Conservation (phyloP, 371 early-diverging fungal genomes). For the Gilbertella persicaria region DNA sequence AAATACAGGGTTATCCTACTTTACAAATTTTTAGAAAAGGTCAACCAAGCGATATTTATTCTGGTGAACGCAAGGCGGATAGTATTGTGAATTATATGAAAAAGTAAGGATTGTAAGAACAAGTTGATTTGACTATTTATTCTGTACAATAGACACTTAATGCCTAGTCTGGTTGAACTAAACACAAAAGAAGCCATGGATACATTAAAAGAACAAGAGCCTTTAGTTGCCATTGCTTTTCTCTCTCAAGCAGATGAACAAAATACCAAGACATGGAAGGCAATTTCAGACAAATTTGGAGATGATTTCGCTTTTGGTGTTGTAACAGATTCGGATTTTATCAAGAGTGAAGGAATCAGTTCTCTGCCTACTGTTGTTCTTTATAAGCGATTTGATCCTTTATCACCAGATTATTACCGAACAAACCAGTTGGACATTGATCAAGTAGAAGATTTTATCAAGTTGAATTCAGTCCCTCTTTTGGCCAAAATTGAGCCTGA, state of each 20-base stretch:
- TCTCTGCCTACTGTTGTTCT: slow-evolving; percentile 54
- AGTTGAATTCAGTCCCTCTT: slow-evolving; percentile 69
- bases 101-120: slow-evolving; percentile 52
- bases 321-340: slow-evolving; percentile 46
- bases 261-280: slow-evolving; percentile 50
- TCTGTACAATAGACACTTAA: slow-evolving; percentile 43
- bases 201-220: slow-evolving; percentile 71
- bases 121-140: neutral
- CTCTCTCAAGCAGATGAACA: slow-evolving; percentile 58
- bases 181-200: slow-evolving; percentile 43
- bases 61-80: slow-evolving; percentile 72
- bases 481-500: slow-evolving; percentile 81
- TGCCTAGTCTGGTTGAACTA: slow-evolving; percentile 62
- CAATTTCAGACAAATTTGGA: slow-evolving; percentile 65
- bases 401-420: slow-evolving; percentile 66
- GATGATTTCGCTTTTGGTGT: slow-evolving; percentile 80
- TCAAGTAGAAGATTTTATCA: slow-evolving; percentile 52
- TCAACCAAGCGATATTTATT: slow-evolving; percentile 45
- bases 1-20: slow-evolving; percentile 72
- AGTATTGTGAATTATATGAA: slow-evolving; percentile 81
- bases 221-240: slow-evolving; percentile 83
- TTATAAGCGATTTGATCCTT: slow-evolving; percentile 61
- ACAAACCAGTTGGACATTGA: slow-evolving; percentile 32
- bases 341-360: slow-evolving; percentile 38
- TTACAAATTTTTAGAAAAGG: slow-evolving; percentile 34